Percentiles rank a stretch among this genome's conserved stretches.
phyloP scores from a whole-genome alignment of 2,329 filamentous ascomycete genomes.

The Colletotrichum chrysophilum region DNA sequence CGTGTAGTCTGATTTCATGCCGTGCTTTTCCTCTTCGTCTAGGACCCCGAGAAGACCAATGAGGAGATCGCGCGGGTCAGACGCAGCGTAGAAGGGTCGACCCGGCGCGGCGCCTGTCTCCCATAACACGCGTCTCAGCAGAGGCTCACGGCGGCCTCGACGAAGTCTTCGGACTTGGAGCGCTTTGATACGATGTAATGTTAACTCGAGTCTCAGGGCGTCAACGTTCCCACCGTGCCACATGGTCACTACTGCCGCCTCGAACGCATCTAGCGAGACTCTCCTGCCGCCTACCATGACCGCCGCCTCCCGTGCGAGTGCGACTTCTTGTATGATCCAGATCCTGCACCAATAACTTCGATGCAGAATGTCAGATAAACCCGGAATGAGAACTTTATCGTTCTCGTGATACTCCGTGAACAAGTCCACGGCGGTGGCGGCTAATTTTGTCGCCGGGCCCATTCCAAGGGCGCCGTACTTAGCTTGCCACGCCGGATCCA shows the following conservation, averaged over 20 bases:
- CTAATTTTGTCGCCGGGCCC: background rate
- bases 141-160: too few species aligned
- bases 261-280: slow-evolving; percentile 11
- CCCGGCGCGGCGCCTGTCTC: background rate
- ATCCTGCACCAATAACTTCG: slow-evolving; percentile 38
- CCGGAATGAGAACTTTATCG: background rate
- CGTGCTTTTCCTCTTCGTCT: background rate
- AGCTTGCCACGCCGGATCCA: background rate
- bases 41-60: slow-evolving; percentile 24
- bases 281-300: slow-evolving; percentile 28
- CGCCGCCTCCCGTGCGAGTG: slow-evolving; percentile 22
- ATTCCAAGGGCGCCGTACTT: too few species aligned
- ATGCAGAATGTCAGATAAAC: slow-evolving; percentile 27
- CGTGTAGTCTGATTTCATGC: slow-evolving; percentile 7
- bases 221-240: fast-evolving
- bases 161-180: background rate
- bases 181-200: background rate
- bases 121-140: background rate
- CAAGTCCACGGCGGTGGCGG: background rate
- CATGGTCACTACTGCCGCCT: background rate
- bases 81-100: slow-evolving; percentile 20
- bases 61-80: slow-evolving; percentile 26
- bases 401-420: slow-evolving; percentile 6
- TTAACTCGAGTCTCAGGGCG: fast-evolving
- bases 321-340: slow-evolving; percentile 36